phyloP scores from a whole-genome alignment of 2,329 filamentous ascomycete species.

The Falciphora oryzae region DNA sequence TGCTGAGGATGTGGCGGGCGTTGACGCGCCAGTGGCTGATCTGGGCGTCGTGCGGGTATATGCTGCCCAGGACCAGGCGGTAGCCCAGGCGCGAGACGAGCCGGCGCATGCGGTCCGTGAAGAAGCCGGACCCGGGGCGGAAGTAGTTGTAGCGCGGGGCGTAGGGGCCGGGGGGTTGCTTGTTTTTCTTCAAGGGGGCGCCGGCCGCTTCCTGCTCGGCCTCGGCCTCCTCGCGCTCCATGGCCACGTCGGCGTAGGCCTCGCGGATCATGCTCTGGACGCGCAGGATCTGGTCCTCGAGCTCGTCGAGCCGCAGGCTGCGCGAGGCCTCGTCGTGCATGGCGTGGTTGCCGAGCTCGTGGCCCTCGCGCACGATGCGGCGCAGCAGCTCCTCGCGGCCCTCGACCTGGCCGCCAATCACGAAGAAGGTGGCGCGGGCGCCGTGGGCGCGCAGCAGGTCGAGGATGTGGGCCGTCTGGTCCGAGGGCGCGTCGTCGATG shows the following conservation, averaged over 20 bases:
- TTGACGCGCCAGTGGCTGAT: conserved; percentile 65
- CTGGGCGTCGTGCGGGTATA: conserved; percentile 92
- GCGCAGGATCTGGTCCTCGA: conserved; percentile 56
- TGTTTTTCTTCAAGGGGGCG: no score
- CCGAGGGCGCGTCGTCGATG: conserved; percentile 79
- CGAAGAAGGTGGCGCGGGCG: conserved; percentile 78
- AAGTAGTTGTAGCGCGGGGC: conserved; percentile 60
- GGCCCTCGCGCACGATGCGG: conserved; percentile 50
- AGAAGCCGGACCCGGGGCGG: conserved; percentile 79
- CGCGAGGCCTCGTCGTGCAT: conserved; percentile 79
- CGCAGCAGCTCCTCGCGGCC: conserved; percentile 49
- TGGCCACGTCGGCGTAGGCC: conserved; percentile 47
- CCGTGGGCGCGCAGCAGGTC: conserved; percentile 58
- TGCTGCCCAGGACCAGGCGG: conserved; percentile 69
- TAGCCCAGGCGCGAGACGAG: conserved; percentile 58
- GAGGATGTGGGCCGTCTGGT: conserved; percentile 65
- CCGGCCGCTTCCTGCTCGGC: not conserved
- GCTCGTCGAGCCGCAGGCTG: conserved; percentile 49
- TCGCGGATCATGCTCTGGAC: conserved; percentile 57
- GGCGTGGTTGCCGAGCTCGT: conserved; percentile 81
- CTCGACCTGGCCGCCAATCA: conserved; percentile 72
- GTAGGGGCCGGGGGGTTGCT: conserved; percentile 3
- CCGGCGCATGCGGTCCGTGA: conserved; percentile 63
- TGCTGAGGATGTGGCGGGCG: conserved; percentile 72
- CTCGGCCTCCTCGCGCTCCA: conserved; percentile 13